Conservation (phyloP, 768 basidiomycete species). For the Lepiota venenata region DNA sequence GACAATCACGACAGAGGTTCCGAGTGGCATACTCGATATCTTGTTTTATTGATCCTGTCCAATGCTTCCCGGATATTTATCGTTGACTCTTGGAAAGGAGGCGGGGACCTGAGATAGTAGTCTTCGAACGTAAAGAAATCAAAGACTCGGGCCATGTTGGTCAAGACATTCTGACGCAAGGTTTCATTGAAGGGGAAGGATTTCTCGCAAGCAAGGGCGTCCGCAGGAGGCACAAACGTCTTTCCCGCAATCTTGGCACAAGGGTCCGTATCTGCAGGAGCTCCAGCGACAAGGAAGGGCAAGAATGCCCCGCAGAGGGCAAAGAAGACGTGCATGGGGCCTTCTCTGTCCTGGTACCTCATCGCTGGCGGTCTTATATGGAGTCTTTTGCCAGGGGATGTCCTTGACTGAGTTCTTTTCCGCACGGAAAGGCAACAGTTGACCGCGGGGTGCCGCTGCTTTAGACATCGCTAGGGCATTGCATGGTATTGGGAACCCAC, state of each 20-base stretch:
- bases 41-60: constrained; percentile 42
- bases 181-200: constrained; percentile 57
- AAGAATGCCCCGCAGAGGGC: constrained; percentile 6
- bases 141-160: constrained; percentile 42
- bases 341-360: neutral
- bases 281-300: constrained; percentile 15
- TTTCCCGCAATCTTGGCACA: constrained; percentile 38
- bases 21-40: constrained; percentile 35
- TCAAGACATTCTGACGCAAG: constrained; percentile 50
- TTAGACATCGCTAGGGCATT: neutral
- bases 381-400: neutral
- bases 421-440: neutral
- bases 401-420: neutral
- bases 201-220: constrained; percentile 56
- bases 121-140: constrained; percentile 55
- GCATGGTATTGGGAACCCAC: neutral
- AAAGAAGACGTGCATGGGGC: neutral
- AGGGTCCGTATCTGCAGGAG: constrained; percentile 29
- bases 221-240: constrained; percentile 44
- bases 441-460: neutral
- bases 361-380: neutral
- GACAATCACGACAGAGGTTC: neutral
- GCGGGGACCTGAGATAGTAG: constrained; percentile 45
- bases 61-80: constrained; percentile 49
- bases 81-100: constrained; percentile 55